Evolutionary conservation across 1,284 basidiomycete species (phyloP).

Genomic region (Meripilus lineatus): DNA sequence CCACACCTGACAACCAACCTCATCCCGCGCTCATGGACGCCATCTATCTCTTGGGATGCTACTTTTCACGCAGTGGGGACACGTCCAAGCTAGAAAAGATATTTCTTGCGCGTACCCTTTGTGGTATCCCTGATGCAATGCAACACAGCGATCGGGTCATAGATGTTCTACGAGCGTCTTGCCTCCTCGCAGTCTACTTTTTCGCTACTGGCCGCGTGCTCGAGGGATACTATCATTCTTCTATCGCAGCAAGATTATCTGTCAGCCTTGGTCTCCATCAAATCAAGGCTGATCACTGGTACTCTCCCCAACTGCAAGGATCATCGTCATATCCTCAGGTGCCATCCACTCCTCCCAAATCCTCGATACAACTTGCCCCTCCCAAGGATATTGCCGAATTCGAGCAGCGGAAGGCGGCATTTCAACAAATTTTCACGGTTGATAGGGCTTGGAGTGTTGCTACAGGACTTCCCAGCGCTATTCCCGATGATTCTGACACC

Average conservation of each 20-base stretch:
- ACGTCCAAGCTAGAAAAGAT: slow-evolving; percentile 39
- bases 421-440: slow-evolving; percentile 59
- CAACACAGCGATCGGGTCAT: slow-evolving; percentile 49
- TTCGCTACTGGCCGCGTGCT: slow-evolving; percentile 51
- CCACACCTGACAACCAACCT: slow-evolving; percentile 30
- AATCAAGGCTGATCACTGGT: slow-evolving; percentile 32
- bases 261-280: slow-evolving; percentile 51
- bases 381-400: slow-evolving; percentile 37
- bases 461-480: slow-evolving; percentile 46
- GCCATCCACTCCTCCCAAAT: slow-evolving; percentile 15
- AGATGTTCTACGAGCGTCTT: slow-evolving; percentile 55
- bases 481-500: slow-evolving; percentile 46
- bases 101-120: slow-evolving; percentile 45
- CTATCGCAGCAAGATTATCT: slow-evolving; percentile 51
- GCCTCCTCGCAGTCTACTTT: slow-evolving; percentile 54
- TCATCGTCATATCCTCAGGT: slow-evolving; percentile 4
- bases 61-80: slow-evolving; percentile 41
- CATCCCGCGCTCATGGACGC: slow-evolving; percentile 58
- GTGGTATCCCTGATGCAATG: slow-evolving; percentile 43
- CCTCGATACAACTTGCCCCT: slow-evolving; percentile 31
- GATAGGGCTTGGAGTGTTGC: slow-evolving; percentile 55
- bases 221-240: slow-evolving; percentile 59
- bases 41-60: slow-evolving; percentile 54
- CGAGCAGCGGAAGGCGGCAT: slow-evolving; percentile 45
- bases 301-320: slow-evolving; percentile 15